Evolutionary conservation across 306 rosid genomes (phyloP).

Genomic region (Ceratonia siliqua): DNA sequence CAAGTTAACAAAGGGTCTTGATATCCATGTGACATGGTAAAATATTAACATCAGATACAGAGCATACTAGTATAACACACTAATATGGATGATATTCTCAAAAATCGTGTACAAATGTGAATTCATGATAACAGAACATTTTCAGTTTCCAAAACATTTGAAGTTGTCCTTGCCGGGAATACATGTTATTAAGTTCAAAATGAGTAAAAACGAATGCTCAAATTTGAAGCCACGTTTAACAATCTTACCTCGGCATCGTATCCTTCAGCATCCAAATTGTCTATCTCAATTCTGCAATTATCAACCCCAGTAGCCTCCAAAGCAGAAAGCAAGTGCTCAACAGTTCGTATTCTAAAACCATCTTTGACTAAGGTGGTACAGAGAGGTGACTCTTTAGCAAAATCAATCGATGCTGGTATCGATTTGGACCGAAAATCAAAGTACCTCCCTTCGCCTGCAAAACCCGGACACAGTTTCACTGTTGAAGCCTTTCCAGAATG

Average conservation of each 20-base stretch:
- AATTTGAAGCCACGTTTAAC: neutral
- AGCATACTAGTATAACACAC: neutral
- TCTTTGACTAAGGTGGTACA: conserved; percentile 73
- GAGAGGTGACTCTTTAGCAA: conserved; percentile 63
- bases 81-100: neutral
- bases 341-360: conserved; percentile 67
- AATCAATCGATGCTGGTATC: conserved; percentile 67
- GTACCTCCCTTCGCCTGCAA: conserved; percentile 73
- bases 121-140: neutral
- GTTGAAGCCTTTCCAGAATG: conserved; percentile 68
- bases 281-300: conserved; percentile 77
- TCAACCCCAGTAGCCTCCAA: conserved; percentile 87
- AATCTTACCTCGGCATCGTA: conserved; percentile 58
- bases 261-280: conserved; percentile 45
- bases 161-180: neutral
- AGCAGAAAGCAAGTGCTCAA: conserved; percentile 94
- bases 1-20: neutral
- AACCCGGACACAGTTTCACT: conserved; percentile 71
- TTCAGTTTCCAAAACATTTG: neutral
- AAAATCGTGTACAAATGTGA: neutral
- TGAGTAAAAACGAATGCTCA: neutral
- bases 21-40: neutral
- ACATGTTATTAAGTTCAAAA: neutral
- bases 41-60: neutral
- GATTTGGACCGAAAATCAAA: conserved; percentile 54